These are phyloP conservation scores for Candida glucosophila DNA, from an alignment of 1,139 yeast genomes.

Conservation along the genomic window DNA sequence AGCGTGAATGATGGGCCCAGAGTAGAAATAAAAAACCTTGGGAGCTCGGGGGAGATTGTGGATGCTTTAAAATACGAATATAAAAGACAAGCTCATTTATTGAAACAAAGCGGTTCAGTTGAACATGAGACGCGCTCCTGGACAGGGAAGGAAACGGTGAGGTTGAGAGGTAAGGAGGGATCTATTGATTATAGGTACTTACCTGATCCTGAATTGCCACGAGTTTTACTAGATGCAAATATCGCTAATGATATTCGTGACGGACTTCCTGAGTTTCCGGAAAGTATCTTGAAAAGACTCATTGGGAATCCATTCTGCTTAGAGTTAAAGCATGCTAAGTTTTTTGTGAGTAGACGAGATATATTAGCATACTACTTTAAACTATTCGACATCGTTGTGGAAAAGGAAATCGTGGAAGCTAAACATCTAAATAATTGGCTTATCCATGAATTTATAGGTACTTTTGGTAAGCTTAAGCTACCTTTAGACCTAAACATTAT, in stretches of 20 bases:
- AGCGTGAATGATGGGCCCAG: constrained; percentile 65
- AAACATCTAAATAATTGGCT: constrained; percentile 69
- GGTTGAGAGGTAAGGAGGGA: constrained; percentile 68
- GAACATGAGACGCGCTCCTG: constrained; percentile 82
- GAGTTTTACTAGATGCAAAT: constrained; percentile 34
- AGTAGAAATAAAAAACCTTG: constrained; percentile 83
- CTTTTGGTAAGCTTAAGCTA: constrained; percentile 44
- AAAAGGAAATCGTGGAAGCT: constrained; percentile 13
- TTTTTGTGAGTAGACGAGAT: constrained; percentile 39
- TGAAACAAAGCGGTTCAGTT: constrained; percentile 27
- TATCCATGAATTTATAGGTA: constrained; percentile 72
- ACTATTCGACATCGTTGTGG: constrained; percentile 24
- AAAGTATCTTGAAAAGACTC: constrained; percentile 42
- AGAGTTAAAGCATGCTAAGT: constrained; percentile 62
- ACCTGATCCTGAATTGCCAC: constrained; percentile 87
- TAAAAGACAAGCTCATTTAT: constrained; percentile 47
- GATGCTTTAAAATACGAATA: constrained; percentile 75
- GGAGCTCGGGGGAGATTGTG: constrained; percentile 73
- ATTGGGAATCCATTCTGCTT: constrained; percentile 46
- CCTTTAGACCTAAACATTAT: constrained; percentile 29
- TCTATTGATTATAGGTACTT: constrained; percentile 84
- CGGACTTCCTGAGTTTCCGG: constrained; percentile 57
- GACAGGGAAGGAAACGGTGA: constrained; percentile 66
- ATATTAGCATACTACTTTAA: constrained; percentile 45
- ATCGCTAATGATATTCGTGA: constrained; percentile 26